phyloP scores from a whole-genome alignment of 2,329 filamentous ascomycete genomes.

The Coniosporium tulheliwenetii region DNA sequence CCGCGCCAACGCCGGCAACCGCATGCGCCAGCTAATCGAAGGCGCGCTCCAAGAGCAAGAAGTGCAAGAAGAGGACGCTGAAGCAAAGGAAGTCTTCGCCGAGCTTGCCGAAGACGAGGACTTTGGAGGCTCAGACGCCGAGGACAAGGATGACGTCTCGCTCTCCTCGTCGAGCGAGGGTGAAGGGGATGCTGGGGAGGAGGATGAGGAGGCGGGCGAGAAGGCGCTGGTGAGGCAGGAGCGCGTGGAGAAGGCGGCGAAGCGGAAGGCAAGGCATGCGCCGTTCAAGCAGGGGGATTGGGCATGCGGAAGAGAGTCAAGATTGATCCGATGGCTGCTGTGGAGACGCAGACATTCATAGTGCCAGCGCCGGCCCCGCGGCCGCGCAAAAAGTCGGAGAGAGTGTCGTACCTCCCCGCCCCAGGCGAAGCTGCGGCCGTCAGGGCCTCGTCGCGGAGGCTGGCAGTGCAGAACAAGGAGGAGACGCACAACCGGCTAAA shows the following conservation, averaged over 20 bases:
- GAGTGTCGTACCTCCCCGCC: constrained; percentile 53
- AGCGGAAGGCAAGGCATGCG: constrained; percentile 65
- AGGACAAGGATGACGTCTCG: constrained; percentile 53
- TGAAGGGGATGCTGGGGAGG: constrained; percentile 49
- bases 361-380: constrained; percentile 6
- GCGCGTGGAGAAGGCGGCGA: constrained; percentile 56
- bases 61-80: constrained; percentile 23
- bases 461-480: constrained; percentile 45
- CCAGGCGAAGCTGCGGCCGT: constrained; percentile 41
- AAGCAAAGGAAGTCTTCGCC: constrained; percentile 18
- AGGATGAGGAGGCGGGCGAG: constrained; percentile 72
- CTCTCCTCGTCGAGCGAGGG: constrained; percentile 79
- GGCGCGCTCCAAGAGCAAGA: constrained; percentile 14
- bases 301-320: constrained; percentile 52
- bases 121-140: constrained; percentile 18
- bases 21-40: constrained; percentile 52
- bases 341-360: constrained; percentile 30
- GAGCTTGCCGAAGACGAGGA: constrained; percentile 29
- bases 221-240: constrained; percentile 68
- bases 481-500: constrained; percentile 52
- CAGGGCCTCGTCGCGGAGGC: constrained; percentile 44
- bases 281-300: constrained; percentile 42
- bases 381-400: constrained; percentile 48
- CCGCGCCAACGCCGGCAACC: constrained; percentile 70
- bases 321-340: constrained; percentile 35